Evolutionary conservation across 179 eudicot species (phyloP).

Genomic region (Silene coronaria): DNA sequence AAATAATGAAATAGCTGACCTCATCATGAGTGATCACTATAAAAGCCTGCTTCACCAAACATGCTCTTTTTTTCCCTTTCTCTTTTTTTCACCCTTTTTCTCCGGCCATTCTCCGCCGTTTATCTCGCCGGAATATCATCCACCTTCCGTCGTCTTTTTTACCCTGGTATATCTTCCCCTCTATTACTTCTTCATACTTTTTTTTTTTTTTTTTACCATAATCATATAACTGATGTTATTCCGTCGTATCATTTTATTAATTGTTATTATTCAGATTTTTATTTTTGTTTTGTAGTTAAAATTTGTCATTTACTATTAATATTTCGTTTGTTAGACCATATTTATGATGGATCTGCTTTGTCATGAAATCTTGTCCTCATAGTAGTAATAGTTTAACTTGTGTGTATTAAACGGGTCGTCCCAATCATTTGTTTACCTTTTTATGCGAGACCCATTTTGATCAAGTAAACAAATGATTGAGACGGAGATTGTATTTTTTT

Average conservation of each 20-base stretch:
- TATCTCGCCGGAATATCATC: slow-evolving; percentile 7
- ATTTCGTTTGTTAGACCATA: neutral
- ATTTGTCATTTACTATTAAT: neutral
- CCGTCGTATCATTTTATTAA: neutral
- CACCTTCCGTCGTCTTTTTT: neutral
- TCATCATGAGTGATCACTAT: slow-evolving; percentile 24
- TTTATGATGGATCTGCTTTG: slow-evolving; percentile 20
- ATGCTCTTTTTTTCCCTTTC: slow-evolving; percentile 43
- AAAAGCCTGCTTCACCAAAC: slow-evolving; percentile 27
- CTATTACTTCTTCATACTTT: neutral
- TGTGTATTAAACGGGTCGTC: neutral
- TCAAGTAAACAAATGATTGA: no score
- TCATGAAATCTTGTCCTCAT: neutral
- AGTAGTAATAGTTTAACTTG: neutral
- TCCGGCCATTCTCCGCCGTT: slow-evolving; percentile 23
- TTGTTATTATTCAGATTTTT: neutral
- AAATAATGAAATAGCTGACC: no score
- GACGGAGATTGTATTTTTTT: no score
- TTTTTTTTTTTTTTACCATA: slow-evolving; percentile 3
- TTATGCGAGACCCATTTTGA: no score
- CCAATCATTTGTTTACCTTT: neutral
- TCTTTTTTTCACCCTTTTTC: slow-evolving; percentile 16
- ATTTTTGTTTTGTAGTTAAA: neutral
- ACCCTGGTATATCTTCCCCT: slow-evolving; percentile 12
- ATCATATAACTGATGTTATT: slow-evolving; percentile 32